These are phyloP conservation scores for Graphiopsis chlorocephala DNA, from an alignment of 2,329 filamentous ascomycete species.

Conservation along the genomic window DNA sequence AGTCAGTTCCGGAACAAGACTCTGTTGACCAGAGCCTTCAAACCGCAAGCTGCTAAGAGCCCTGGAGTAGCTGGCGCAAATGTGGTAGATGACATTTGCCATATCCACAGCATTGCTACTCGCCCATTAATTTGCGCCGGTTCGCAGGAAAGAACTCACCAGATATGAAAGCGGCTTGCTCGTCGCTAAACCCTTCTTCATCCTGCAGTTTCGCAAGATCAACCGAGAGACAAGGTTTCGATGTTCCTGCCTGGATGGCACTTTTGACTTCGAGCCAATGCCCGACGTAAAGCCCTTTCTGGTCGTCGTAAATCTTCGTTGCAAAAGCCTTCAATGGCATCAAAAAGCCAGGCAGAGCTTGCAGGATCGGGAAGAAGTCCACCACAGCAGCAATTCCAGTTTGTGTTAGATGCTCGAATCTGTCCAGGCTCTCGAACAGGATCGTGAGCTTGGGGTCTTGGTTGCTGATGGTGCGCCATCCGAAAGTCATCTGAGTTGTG, in stretches of 20 bases:
- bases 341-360: conserved; percentile 40
- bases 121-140: no score
- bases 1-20: conserved; percentile 12
- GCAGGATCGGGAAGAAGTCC: conserved; percentile 46
- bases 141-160: neutral
- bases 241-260: neutral
- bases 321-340: conserved; percentile 16
- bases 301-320: conserved; percentile 6
- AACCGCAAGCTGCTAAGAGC: no score
- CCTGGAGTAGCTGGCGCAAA: no score
- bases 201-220: conserved; percentile 17
- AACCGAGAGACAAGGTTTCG: conserved; percentile 3
- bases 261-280: conserved; percentile 8
- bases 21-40: no score
- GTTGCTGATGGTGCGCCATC: conserved; percentile 35
- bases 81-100: no score
- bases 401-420: conserved; percentile 41
- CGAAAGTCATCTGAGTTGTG: conserved; percentile 50
- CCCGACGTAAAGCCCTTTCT: neutral
- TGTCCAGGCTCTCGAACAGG: conserved; percentile 41
- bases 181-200: conserved; percentile 17
- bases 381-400: conserved; percentile 42
- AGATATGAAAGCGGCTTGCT: conserved; percentile 14
- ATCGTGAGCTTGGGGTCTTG: conserved; percentile 43
- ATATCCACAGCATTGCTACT: no score